Evolutionary conservation across 2,329 filamentous ascomycete species (phyloP).

Genomic region (Akanthomyces uredinophilus): DNA sequence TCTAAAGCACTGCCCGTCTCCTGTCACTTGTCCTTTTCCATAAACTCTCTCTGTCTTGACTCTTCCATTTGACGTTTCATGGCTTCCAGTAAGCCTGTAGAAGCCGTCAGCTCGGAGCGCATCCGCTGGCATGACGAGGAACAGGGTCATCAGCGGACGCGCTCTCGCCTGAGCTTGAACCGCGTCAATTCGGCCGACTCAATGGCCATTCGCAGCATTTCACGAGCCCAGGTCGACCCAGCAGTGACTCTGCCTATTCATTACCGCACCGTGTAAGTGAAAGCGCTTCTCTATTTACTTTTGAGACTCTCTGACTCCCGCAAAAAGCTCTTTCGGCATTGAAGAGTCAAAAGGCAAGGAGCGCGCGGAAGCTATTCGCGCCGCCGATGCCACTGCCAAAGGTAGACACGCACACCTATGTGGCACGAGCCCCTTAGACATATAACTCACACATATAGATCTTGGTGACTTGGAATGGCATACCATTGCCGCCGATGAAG

Average conservation of each 20-base stretch:
- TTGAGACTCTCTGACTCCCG: constrained; percentile 3
- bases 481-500: constrained; percentile 49
- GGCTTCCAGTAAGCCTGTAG: not conserved
- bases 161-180: constrained; percentile 20
- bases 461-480: constrained; percentile 65
- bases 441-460: constrained; percentile 34
- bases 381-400: constrained; percentile 40
- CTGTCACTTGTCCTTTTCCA: not conserved
- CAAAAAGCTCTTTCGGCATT: constrained; percentile 47
- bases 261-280: constrained; percentile 47
- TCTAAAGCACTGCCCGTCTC: not conserved
- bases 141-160: constrained; percentile 20
- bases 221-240: constrained; percentile 23
- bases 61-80: not conserved
- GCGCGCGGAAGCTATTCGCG: constrained; percentile 32
- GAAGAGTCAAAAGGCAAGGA: constrained; percentile 47
- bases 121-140: constrained; percentile 36
- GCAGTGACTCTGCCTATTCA: constrained; percentile 42
- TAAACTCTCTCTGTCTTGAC: not conserved
- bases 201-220: constrained; percentile 37
- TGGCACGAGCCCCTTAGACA: not conserved
- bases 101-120: constrained; percentile 23
- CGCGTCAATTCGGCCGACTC: constrained; percentile 30
- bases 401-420: constrained; percentile 25
- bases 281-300: not conserved